Percentiles rank a stretch among this genome's conserved stretches.
These are phyloP conservation scores for Akanthomyces uredinophilus DNA, from an alignment of 2,329 filamentous ascomycete species.

Conservation along the genomic window DNA sequence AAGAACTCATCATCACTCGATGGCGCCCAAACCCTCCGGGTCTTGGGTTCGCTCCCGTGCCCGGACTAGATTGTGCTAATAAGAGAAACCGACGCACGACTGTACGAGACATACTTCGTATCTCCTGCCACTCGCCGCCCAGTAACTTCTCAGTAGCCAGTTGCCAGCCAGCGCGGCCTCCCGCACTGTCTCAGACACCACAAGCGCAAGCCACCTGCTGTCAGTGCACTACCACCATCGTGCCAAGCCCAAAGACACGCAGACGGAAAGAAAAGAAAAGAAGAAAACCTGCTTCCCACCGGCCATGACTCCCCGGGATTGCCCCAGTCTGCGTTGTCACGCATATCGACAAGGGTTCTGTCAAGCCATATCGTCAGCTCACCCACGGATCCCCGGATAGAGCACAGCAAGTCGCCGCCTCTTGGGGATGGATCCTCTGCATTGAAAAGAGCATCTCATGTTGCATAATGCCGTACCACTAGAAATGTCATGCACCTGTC, in stretches of 20 bases:
- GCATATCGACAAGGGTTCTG: background rate
- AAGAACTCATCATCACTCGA: background rate
- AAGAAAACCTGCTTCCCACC: background rate
- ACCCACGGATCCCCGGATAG: background rate
- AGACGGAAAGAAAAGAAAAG: background rate
- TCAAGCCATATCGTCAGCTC: background rate
- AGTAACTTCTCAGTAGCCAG: too few species aligned
- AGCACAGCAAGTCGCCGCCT: background rate
- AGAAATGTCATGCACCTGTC: background rate
- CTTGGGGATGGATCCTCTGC: background rate
- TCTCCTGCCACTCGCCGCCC: too few species aligned
- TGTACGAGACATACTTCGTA: background rate
- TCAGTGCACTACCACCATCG: too few species aligned
- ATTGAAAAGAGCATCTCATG: background rate
- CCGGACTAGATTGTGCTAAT: background rate
- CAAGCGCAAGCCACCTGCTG: background rate
- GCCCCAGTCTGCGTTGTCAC: background rate
- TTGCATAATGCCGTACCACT: background rate
- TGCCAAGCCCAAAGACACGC: background rate
- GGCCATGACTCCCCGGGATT: background rate
- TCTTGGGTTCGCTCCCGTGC: background rate
- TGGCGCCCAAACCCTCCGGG: background rate
- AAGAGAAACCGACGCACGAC: background rate
- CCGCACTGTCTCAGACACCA: slow-evolving; percentile 4
- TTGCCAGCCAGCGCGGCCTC: background rate